Percentiles rank a stretch among this genome's conserved stretches.
phyloP scores from a whole-genome alignment of 768 basidiomycete genomes.

The Kwoniella europaea region DNA sequence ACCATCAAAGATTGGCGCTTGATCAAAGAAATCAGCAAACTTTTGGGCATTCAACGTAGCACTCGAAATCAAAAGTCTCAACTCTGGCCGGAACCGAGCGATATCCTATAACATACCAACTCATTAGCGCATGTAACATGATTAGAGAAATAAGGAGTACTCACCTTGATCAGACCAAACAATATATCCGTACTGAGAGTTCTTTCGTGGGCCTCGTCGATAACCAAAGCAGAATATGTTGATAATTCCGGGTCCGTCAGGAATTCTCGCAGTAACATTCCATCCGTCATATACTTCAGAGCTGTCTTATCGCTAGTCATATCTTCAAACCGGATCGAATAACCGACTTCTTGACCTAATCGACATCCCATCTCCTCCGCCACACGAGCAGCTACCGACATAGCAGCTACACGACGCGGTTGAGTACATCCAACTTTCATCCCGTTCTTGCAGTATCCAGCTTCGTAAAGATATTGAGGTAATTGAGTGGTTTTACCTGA shows the following conservation, averaged over 20 bases:
- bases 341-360: conserved; percentile 98
- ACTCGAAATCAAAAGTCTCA: conserved; percentile 83
- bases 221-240: conserved; percentile 91
- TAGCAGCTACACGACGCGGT: conserved; percentile 96
- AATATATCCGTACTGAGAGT: conserved; percentile 98
- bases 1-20: conserved; percentile 94
- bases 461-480: conserved; percentile 97
- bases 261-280: conserved; percentile 96
- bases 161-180: conserved; percentile 96
- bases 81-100: conserved; percentile 72
- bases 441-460: conserved; percentile 87
- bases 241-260: conserved; percentile 96
- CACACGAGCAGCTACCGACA: conserved; percentile 98
- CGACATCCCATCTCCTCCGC: conserved; percentile 98
- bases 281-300: conserved; percentile 99
- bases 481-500: conserved; percentile 99
- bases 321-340: conserved; percentile 99
- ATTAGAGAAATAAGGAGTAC: conserved; percentile 54
- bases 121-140: conserved; percentile 16
- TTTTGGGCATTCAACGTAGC: conserved; percentile 98
- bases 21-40: conserved; percentile 96
- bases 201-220: conserved; percentile 98
- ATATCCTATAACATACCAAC: conserved; percentile 23
- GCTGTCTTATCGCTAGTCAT: conserved; percentile 99
- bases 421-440: conserved; percentile 89